Evolutionary conservation across 768 basidiomycete genomes (phyloP).

Genomic region (Pleurotus ostreatus): DNA sequence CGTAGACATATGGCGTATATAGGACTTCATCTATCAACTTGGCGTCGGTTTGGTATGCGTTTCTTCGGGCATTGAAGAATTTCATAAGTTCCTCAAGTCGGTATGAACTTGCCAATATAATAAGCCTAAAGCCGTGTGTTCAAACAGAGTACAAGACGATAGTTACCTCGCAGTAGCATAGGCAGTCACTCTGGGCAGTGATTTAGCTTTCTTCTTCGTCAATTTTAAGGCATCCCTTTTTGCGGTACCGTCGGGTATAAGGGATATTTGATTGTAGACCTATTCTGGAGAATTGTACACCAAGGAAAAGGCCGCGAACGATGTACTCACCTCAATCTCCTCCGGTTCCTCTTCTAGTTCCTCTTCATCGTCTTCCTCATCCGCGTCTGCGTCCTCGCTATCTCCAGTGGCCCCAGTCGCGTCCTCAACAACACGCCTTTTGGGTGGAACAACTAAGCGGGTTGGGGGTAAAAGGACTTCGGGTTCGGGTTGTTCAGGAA

Average conservation of each 20-base stretch:
- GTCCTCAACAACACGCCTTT: constrained; percentile 39
- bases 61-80: constrained; percentile 81
- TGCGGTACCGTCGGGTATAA: constrained; percentile 93
- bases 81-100: constrained; percentile 83
- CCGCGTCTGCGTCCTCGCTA: constrained; percentile 71
- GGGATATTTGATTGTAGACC: constrained; percentile 93
- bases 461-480: constrained; percentile 24
- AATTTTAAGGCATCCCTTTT: constrained; percentile 84
- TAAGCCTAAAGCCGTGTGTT: not conserved
- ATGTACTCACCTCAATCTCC: constrained; percentile 53
- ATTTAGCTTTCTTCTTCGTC: constrained; percentile 94
- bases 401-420: constrained; percentile 49
- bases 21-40: constrained; percentile 90
- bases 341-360: constrained; percentile 41
- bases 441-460: constrained; percentile 22
- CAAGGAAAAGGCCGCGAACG: not conserved
- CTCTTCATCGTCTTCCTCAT: constrained; percentile 49
- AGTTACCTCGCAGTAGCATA: constrained; percentile 89
- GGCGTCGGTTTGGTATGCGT: constrained; percentile 81
- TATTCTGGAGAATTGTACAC: constrained; percentile 22
- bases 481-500: constrained; percentile 77
- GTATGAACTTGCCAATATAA: constrained; percentile 61
- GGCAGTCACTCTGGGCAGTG: constrained; percentile 89
- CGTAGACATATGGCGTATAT: constrained; percentile 88
- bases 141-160: not conserved